Percentiles rank a stretch among this genome's conserved stretches.
Conservation (phyloP, 2,329 filamentous ascomycete species). For the Microdochium bolleyi region DNA sequence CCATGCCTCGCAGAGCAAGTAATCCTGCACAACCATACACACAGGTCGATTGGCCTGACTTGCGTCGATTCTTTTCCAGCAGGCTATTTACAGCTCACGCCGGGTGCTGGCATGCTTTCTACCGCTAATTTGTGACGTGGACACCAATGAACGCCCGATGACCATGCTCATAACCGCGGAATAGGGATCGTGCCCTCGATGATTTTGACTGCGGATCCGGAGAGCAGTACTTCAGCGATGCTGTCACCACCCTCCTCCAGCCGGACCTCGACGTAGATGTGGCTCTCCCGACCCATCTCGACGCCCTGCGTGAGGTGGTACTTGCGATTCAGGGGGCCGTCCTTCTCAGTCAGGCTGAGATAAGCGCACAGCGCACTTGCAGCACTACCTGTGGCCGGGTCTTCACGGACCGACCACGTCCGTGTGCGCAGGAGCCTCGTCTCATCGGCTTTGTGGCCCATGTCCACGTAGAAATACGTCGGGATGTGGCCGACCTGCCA, state of each 20-base stretch:
- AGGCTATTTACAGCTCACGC: too few relatives aligned
- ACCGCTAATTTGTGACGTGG: too few relatives aligned
- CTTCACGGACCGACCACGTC: conserved; percentile 46
- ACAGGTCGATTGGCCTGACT: too few relatives aligned
- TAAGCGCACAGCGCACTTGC: conserved; percentile 47
- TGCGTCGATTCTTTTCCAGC: too few relatives aligned
- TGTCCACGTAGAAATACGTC: conserved; percentile 49
- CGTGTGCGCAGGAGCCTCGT: conserved; percentile 40
- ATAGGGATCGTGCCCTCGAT: conserved; percentile 9
- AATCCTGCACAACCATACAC: too few relatives aligned
- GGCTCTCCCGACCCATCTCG: conserved; percentile 52
- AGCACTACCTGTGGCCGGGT: conserved; percentile 53
- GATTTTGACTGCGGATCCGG: conserved; percentile 7
- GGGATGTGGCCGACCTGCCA: conserved; percentile 45
- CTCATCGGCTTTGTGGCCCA: conserved; percentile 17
- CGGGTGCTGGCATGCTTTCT: too few relatives aligned
- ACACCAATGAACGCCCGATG: too few relatives aligned
- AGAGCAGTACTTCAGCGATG: conserved; percentile 8
- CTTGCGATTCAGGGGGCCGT: conserved; percentile 20
- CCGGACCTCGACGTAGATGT: conserved; percentile 34
- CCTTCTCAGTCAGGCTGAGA: conserved; percentile 32
- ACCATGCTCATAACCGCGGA: background rate
- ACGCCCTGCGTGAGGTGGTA: conserved; percentile 54
- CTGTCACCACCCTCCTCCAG: conserved; percentile 2
- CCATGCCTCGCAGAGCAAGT: too few relatives aligned